These are phyloP conservation scores for Udeniomyces megalosporus DNA, from an alignment of 768 basidiomycete genomes.

Conservation along the genomic window DNA sequence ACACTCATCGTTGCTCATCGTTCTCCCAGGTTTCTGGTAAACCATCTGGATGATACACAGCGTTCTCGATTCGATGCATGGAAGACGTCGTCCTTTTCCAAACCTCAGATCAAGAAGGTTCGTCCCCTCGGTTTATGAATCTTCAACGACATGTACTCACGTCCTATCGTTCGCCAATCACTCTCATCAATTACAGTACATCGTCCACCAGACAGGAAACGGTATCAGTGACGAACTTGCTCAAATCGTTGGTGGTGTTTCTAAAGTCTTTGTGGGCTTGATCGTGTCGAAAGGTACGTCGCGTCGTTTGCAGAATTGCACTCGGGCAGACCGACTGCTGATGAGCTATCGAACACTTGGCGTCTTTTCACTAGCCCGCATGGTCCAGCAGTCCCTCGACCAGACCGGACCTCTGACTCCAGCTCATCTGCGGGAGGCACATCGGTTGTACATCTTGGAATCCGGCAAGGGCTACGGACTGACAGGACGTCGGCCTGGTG, in stretches of 20 bases:
- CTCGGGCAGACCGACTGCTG: too few species aligned
- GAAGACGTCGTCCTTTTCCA: conserved; percentile 7
- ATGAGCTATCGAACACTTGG: neutral
- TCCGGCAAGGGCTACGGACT: conserved; percentile 41
- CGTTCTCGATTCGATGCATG: conserved; percentile 11
- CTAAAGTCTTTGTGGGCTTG: conserved; percentile 84
- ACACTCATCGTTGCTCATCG: too few species aligned
- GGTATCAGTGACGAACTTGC: conserved; percentile 76
- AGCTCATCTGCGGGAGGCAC: conserved; percentile 78
- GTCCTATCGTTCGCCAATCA: neutral
- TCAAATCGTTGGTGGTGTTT: conserved; percentile 74
- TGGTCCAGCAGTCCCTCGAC: conserved; percentile 52
- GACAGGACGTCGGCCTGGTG: conserved; percentile 43
- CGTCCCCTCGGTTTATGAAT: neutral
- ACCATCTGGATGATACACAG: conserved; percentile 4
- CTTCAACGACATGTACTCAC: neutral
- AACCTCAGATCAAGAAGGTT: conserved; percentile 6
- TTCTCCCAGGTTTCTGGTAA: conserved; percentile 11
- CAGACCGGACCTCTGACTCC: conserved; percentile 69
- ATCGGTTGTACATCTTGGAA: conserved; percentile 50
- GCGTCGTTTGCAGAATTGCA: too few species aligned
- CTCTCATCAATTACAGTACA: conserved; percentile 39
- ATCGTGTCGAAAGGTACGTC: conserved; percentile 74
- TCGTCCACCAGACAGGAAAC: conserved; percentile 63
- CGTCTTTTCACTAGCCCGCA: conserved; percentile 41